Base-by-base conservation (phyloP, 176 grass and related monocot species). In the Phoenix dactylifera region DNA sequence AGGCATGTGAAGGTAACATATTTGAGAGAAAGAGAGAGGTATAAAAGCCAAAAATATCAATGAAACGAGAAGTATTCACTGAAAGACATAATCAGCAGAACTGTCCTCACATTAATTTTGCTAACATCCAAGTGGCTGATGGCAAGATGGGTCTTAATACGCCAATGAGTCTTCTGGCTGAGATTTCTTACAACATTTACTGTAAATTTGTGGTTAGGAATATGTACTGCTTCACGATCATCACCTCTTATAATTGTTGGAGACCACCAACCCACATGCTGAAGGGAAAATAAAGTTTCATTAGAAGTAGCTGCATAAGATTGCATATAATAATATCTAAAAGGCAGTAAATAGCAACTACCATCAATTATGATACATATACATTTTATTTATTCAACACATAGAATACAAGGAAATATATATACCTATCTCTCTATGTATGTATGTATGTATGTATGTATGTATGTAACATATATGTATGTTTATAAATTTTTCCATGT, bases 181-280 rank as follows among this genome's bases (percentile, higher is more conserved):
- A 92, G 80, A 75, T 92, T 98, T 76, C 93, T 89, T 58, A 91
- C 74, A 69, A 97, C 82, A 83, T 72, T 87, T 65, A 98, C 88
- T 26, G 87, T 98, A 63, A 92, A 98, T 75, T 98, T 98, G 65
- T 98, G 93, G 55, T 98, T 92, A 22, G 93, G 93, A 77, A 98
- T 76, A 75, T 98, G 86, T 67, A 98, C 77, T 54, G 93, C 93
- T 83, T 98, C 93, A 68, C 84, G 76, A 76, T 98, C 93, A 57
- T 89, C 93, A 30, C 87, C 93, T 86, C 93, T 72, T 80, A 98
- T 88, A 58, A 92, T 62, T 70, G 93, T 98, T 53, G 93, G 87
- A 51, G 87, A 89, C 93, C 87, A 98, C 87, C 74, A 83, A 66
- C 93, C 93, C 30, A 98, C 93, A 88, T 92, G 93, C 93, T 98